Evolutionary conservation across 805 yeast species (phyloP), one percentile per base, ranked within the genome.

Genomic region (Maudiozyma pseudohumilis): DNA sequence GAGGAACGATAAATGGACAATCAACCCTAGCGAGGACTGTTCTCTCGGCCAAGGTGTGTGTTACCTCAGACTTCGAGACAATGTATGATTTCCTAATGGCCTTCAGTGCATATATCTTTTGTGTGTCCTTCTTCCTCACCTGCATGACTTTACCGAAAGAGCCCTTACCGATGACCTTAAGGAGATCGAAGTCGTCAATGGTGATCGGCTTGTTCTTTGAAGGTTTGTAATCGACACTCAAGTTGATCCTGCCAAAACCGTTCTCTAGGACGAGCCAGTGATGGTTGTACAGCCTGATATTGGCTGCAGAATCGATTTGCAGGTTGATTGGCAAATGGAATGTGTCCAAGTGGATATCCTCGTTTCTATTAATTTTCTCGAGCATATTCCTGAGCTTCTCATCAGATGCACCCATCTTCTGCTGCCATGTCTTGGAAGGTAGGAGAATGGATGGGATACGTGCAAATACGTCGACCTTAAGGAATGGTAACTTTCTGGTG

Each of bases 81-180:
- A 92, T 87, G 55, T 92, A 95, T 15, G 94, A 85, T 59, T 92
- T 92, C 50, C 97, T 72, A 45, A 92, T 77, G 0, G 96, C 87
- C 61, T 92, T 92, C 55, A 92, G 67, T 2, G 98, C 98, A 60
- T 92, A 92, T 18, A 92, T 79, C 58, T 89, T 94, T 46, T 81
- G 81, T 3, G 98, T 92, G 60, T 92, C 98, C 50, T 84, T 85
- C 63, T 92, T 92, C 45, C 87, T 78, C 29, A 92, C 98, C 62
- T 92, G 98, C 97, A 92, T 92, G 38, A 92, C 98, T 63, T 92
- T 92, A 36, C 98, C 98, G 59, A 92, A 92, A 8, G 96, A 87
- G 6, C 98, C 98, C 59, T 92, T 92, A 26, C 98, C 98, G 39
- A 92, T 86, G 17, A 92, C 98, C 61, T 92, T 92, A 48, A 92